Evolutionary conservation across 441 rosid genomes (phyloP).

Genomic region (Capsella rubella): DNA sequence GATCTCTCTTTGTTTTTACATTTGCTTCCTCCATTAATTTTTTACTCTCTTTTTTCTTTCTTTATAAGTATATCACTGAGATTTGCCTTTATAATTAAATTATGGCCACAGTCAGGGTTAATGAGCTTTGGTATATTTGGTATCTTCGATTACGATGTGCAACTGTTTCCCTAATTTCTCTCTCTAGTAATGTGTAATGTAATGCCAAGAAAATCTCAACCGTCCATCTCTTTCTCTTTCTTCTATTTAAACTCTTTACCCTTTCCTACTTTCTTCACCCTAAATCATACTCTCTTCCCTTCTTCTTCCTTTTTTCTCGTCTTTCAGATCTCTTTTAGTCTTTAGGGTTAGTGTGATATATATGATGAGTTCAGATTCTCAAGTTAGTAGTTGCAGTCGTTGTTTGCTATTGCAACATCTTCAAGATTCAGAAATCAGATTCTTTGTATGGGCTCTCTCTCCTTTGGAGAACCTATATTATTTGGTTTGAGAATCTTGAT

Average conservation of each 20-base stretch:
- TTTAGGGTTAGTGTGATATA: conserved; percentile 32
- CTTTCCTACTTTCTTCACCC: conserved; percentile 34
- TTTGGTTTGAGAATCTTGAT: conserved; percentile 93
- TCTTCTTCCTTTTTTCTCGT: background rate
- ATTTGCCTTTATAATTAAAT: conserved; percentile 41
- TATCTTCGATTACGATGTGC: conserved; percentile 76
- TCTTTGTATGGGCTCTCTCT: conserved; percentile 44
- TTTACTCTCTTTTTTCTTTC: conserved; percentile 45
- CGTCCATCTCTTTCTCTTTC: conserved; percentile 48
- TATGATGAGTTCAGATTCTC: conserved; percentile 50
- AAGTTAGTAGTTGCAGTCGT: conserved; percentile 40
- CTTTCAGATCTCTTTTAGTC: conserved; percentile 33
- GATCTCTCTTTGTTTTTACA: conserved; percentile 34
- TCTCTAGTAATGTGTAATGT: background rate
- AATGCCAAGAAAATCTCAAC: conserved; percentile 50
- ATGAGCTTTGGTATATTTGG: conserved; percentile 63
- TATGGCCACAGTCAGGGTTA: conserved; percentile 49
- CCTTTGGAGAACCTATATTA: conserved; percentile 39
- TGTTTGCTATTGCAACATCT: conserved; percentile 48
- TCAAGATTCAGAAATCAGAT: conserved; percentile 57
- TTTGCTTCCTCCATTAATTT: conserved; percentile 36
- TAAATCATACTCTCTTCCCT: conserved; percentile 23
- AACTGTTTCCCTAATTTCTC: conserved; percentile 61
- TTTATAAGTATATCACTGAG: conserved; percentile 32
- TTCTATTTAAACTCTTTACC: conserved; percentile 49